phyloP scores from a whole-genome alignment of 495 filamentous ascomycete species.

The Talaromyces thailandensis region DNA sequence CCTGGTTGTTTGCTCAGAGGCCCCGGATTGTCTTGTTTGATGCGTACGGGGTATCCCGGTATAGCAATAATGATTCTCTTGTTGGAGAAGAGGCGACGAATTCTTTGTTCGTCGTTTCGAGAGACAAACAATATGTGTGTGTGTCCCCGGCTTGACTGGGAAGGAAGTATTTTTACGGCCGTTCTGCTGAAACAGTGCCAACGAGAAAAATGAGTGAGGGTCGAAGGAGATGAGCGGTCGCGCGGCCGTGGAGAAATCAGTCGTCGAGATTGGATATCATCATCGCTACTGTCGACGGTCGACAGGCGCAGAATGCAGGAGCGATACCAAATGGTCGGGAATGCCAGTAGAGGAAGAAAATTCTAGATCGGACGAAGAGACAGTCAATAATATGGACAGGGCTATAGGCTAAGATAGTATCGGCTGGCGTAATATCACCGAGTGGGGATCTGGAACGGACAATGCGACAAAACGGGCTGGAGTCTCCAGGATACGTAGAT shows the following conservation, averaged over 20 bases:
- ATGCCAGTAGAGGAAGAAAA: not conserved
- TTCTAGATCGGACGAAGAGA: not conserved
- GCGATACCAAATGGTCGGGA: not conserved
- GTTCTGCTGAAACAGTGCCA: not conserved
- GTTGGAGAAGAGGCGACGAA: not conserved
- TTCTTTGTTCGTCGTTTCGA: not conserved
- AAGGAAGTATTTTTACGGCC: not conserved
- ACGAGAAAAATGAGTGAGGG: not conserved
- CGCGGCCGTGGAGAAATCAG: not conserved
- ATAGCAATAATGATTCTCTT: not conserved
- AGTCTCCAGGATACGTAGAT: not conserved
- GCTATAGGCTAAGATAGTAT: not conserved
- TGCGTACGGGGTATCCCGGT: not conserved
- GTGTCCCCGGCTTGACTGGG: not conserved
- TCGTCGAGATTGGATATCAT: not conserved
- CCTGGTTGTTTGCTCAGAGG: not conserved
- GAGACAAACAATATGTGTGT: not conserved
- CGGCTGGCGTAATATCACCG: not conserved
- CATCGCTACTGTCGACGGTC: not conserved
- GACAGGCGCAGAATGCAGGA: not conserved
- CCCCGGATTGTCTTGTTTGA: not conserved
- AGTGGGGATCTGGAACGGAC: not conserved
- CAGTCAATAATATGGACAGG: not conserved
- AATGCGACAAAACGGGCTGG: not conserved
- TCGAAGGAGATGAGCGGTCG: not conserved